Evolutionary conservation across 257 asterid genomes (phyloP), one percentile per base, ranked within the genome.

Genomic region (Solanum infundibuliforme): DNA sequence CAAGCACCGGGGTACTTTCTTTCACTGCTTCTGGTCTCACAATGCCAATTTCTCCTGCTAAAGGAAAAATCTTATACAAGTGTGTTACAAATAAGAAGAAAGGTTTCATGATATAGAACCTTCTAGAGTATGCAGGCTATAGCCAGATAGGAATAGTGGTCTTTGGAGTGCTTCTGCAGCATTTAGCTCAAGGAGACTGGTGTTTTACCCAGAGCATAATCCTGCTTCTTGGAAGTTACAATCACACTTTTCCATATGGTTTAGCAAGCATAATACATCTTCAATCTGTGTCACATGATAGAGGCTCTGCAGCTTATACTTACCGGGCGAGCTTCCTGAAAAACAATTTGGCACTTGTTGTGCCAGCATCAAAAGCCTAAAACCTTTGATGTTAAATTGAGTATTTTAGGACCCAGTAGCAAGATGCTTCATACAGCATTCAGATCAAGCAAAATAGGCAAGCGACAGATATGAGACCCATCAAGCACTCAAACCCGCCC

Each of bases 401-500:
- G 43, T 29, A 81, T 48, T 81, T 76, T 76, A 76, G 60, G 60
- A 39, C 58, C 60, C 23, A 39, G 48, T 76, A 58, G 74, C 60
- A 66, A 9, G 21, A 39, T 85, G 23, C 34, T 68, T 29, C 31
- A 3, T 83, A 46, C 55, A 83, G 85, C 31, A 88, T 73, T 52
- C 77, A 46, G 62, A 39, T 77, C 83, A 83, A 87, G 85, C 69
- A 84, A 23, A 68, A 48, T 14, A 77, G 74, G 60, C 11, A 77
- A 77, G 36, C n/a, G 10, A 41, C 25, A 25, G 62, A 25, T 84
- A 68, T 65, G 69, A 86, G 58, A 36, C 60, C 82, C 46, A 83
- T 95, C 93, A 95, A 71, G 93, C 73, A 90, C 90, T 93, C 93
- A 97, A 93, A 87, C 99, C 99, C 84, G 97, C 98, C 99, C 99